Conservation (phyloP, 2,329 filamentous ascomycete genomes). For the Helicocarpus griseus region DNA sequence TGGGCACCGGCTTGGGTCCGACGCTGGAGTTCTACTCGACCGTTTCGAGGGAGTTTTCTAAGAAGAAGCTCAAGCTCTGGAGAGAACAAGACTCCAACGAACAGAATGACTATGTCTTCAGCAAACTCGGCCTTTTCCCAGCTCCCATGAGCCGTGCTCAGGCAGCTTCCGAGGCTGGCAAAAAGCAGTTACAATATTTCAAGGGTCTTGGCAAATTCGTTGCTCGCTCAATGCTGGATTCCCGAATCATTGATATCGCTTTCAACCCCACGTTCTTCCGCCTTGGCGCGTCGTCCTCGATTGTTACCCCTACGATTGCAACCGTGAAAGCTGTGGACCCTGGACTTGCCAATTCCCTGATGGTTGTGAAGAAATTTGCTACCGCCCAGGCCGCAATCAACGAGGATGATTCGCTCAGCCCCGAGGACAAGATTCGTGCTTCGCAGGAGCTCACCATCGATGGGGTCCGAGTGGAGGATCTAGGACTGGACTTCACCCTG, state of each 20-base stretch:
- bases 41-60: slow-evolving; percentile 92
- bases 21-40: slow-evolving; percentile 97
- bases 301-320: slow-evolving; percentile 71
- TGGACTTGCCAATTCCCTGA: slow-evolving; percentile 73
- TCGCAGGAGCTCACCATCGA: slow-evolving; percentile 64
- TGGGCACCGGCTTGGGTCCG: slow-evolving; percentile 88
- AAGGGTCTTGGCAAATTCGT: slow-evolving; percentile 95
- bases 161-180: slow-evolving; percentile 63
- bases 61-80: slow-evolving; percentile 96
- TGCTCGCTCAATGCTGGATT: slow-evolving; percentile 95
- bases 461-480: slow-evolving; percentile 69
- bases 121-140: slow-evolving; percentile 77
- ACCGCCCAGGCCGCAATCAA: slow-evolving; percentile 74
- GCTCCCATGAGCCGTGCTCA: slow-evolving; percentile 78
- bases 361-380: slow-evolving; percentile 78
- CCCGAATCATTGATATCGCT: slow-evolving; percentile 91
- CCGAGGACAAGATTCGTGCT: slow-evolving; percentile 61
- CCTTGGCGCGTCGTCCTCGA: slow-evolving; percentile 54
- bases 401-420: slow-evolving; percentile 54
- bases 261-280: slow-evolving; percentile 98
- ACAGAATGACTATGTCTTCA: slow-evolving; percentile 72
- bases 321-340: slow-evolving; percentile 85
- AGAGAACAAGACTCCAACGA: slow-evolving; percentile 71
- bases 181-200: slow-evolving; percentile 79
- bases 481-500: slow-evolving; percentile 88